Conservation (phyloP, 371 early-diverging fungal species). For the Fennellomyces sp. region DNA sequence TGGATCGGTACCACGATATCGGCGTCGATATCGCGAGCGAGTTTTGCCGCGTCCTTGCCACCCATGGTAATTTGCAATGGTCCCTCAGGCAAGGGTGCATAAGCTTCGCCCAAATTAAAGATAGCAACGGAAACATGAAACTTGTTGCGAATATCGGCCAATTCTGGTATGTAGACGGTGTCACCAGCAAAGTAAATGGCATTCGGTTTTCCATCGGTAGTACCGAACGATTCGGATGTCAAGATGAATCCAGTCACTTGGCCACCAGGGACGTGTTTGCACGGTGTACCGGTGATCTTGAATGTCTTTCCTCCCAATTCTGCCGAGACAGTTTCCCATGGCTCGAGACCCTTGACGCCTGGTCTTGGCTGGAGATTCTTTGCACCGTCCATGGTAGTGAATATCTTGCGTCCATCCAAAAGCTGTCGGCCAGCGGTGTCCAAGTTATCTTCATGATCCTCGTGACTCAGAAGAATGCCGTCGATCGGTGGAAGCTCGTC, state of each 20-base stretch:
- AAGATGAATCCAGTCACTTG: conserved; percentile 1
- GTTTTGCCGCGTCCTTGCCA: background rate
- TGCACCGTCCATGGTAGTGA: conserved; percentile 3
- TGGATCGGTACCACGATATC: background rate
- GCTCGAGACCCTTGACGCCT: background rate
- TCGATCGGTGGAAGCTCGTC: conserved; percentile 2
- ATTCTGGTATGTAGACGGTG: background rate
- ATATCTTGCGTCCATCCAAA: background rate
- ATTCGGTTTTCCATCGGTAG: conserved; percentile 2
- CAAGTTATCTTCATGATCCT: background rate
- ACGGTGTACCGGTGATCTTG: background rate
- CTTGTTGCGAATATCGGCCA: background rate
- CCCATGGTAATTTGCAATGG: background rate
- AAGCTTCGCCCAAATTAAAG: background rate
- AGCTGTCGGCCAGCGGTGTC: background rate
- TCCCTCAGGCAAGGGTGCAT: background rate
- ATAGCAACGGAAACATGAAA: conserved; percentile 3
- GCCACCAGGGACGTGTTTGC: background rate
- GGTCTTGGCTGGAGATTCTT: conserved; percentile 2
- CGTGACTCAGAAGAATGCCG: background rate
- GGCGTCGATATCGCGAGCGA: background rate
- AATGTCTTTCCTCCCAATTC: background rate
- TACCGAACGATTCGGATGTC: background rate
- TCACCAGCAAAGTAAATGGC: background rate
- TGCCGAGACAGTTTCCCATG: background rate